These are phyloP conservation scores for Micromonas pusilla DNA, from an alignment of 139 green algal species.

Conservation along the genomic window DNA sequence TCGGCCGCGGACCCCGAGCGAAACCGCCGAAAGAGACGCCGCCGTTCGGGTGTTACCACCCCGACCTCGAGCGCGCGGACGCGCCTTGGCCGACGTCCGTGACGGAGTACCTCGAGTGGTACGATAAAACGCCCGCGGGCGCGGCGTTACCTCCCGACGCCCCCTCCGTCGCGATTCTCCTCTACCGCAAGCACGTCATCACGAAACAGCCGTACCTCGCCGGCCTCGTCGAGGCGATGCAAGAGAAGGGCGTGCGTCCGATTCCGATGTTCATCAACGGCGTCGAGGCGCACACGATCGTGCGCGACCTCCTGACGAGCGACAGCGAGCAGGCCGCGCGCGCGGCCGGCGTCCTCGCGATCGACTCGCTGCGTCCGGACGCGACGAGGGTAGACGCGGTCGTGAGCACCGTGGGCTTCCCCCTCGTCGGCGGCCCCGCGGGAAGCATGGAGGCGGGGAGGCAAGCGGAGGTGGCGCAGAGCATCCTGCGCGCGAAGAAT, in stretches of 20 bases:
- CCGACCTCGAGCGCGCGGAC: conserved; percentile 39
- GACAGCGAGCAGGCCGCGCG: conserved; percentile 50
- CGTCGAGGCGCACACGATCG: conserved; percentile 89
- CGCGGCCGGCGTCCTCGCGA: conserved; percentile 30
- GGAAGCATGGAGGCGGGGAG: conserved; percentile 75
- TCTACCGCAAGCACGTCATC: conserved; percentile 99
- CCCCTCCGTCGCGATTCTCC: conserved; percentile 74
- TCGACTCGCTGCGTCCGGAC: conserved; percentile 24
- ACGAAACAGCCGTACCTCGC: conserved; percentile 77
- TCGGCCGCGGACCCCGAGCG: not conserved
- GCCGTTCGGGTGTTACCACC: conserved; percentile 84
- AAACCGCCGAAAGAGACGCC: conserved; percentile 66
- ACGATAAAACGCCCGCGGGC: not conserved
- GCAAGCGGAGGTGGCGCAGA: conserved; percentile 73
- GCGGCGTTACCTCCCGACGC: not conserved
- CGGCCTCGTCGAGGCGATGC: conserved; percentile 43
- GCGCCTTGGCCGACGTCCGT: conserved; percentile 5
- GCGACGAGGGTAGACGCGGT: conserved; percentile 70
- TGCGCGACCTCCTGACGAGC: conserved; percentile 76
- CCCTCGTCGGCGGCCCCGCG: conserved; percentile 87
- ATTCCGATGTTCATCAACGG: conserved; percentile 85
- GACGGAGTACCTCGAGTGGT: conserved; percentile 37
- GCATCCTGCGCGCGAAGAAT: conserved; percentile 86
- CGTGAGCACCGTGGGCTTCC: conserved; percentile 83
- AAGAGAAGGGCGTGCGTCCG: conserved; percentile 36